These are phyloP conservation scores for Xylaria sp. DNA, from an alignment of 2,329 filamentous ascomycete genomes.

Conservation along the genomic window DNA sequence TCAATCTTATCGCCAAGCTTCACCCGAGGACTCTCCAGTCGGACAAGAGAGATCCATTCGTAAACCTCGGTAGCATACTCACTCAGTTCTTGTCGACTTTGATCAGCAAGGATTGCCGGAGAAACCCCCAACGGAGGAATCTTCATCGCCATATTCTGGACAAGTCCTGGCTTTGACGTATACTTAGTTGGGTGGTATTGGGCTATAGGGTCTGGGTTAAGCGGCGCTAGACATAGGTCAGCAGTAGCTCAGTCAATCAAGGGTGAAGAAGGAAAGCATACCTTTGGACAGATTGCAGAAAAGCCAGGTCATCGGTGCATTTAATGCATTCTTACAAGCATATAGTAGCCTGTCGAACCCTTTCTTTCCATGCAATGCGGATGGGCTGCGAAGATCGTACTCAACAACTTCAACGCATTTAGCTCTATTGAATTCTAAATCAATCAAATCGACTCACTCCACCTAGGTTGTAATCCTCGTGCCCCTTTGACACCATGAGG, in stretches of 20 bases:
- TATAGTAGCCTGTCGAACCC: constrained; percentile 82
- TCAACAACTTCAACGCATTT: constrained; percentile 71
- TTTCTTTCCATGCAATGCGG: constrained; percentile 86
- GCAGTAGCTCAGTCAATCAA: constrained; percentile 6
- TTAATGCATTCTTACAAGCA: constrained; percentile 82
- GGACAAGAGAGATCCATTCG: constrained; percentile 79
- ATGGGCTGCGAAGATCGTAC: constrained; percentile 76
- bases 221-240: constrained; percentile 53
- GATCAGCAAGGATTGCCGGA: constrained; percentile 48
- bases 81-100: constrained; percentile 65
- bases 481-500: constrained; percentile 69
- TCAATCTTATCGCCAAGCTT: constrained; percentile 69
- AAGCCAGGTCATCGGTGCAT: constrained; percentile 76
- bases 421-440: constrained; percentile 39
- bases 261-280: constrained; percentile 48
- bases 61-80: constrained; percentile 73
- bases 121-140: constrained; percentile 52
- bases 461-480: constrained; percentile 74
- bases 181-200: constrained; percentile 58
- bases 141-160: constrained; percentile 43
- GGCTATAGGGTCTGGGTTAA: constrained; percentile 62
- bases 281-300: constrained; percentile 73
- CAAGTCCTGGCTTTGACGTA: constrained; percentile 52
- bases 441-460: constrained; percentile 64
- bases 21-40: constrained; percentile 73